phyloP scores from a whole-genome alignment of 2,329 filamentous ascomycete genomes.

The Aspergillus udagawae region DNA sequence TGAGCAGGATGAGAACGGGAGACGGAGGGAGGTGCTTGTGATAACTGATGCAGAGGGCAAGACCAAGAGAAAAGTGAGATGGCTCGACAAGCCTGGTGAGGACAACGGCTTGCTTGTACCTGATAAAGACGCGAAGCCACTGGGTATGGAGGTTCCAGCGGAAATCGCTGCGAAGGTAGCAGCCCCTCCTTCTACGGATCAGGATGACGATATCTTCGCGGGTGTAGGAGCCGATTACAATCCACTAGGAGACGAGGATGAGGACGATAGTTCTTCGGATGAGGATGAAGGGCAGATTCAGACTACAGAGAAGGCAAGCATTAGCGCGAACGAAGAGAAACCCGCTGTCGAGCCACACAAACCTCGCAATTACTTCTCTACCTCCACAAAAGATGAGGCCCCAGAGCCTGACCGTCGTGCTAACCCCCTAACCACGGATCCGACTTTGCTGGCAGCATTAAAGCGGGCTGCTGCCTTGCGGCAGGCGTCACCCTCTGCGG shows the following conservation, averaged over 20 bases:
- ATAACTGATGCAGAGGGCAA: conserved; percentile 58
- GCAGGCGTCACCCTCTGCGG: conserved; percentile 40
- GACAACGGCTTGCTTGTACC: conserved; percentile 34
- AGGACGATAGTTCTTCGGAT: conserved; percentile 41
- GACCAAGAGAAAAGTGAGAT: conserved; percentile 58
- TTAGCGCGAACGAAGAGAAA: conserved; percentile 4
- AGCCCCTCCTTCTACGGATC: conserved; percentile 38
- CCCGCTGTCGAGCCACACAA: conserved; percentile 16
- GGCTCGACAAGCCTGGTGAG: conserved; percentile 41
- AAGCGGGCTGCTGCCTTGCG: conserved; percentile 72
- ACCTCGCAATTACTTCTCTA: conserved; percentile 48
- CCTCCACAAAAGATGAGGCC: conserved; percentile 46
- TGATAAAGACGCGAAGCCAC: conserved; percentile 44
- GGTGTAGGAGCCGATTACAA: conserved; percentile 59
- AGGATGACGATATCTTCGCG: conserved; percentile 61
- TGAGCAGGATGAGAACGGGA: conserved; percentile 51
- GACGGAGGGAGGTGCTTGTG: conserved; percentile 55
- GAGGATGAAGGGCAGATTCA: conserved; percentile 27
- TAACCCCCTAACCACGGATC: conserved; percentile 60
- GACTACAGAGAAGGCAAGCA: conserved; percentile 5
- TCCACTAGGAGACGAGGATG: conserved; percentile 53
- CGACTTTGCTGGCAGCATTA: conserved; percentile 75
- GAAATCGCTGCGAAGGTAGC: conserved; percentile 36
- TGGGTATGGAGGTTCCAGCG: conserved; percentile 49
- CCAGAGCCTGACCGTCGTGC: conserved; percentile 41